These are phyloP conservation scores for Pichia sp. DNA, from an alignment of 1,139 yeast species.

Conservation along the genomic window DNA sequence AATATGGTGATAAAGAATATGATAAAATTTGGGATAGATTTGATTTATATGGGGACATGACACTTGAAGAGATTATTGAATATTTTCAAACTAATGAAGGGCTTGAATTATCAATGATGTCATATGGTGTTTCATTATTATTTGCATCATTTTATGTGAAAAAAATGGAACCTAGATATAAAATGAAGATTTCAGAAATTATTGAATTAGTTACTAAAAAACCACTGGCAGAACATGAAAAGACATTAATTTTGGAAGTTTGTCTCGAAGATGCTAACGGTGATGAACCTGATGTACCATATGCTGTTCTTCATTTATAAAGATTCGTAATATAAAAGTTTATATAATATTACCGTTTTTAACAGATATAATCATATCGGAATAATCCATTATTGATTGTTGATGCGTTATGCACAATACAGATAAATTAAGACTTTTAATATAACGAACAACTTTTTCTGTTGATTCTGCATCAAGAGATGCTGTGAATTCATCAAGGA, in stretches of 20 bases:
- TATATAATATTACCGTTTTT: slow-evolving; percentile 35
- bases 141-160: slow-evolving; percentile 93
- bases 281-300: slow-evolving; percentile 95
- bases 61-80: slow-evolving; percentile 68
- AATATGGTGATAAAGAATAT: slow-evolving; percentile 72
- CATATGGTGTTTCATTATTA: slow-evolving; percentile 81
- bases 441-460: too few relatives aligned
- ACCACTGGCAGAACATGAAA: slow-evolving; percentile 68
- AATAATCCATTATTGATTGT: slow-evolving; percentile 45
- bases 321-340: not conserved
- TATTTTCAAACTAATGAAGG: slow-evolving; percentile 78
- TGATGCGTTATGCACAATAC: slow-evolving; percentile 57
- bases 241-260: slow-evolving; percentile 76
- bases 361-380: slow-evolving; percentile 40
- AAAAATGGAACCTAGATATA: slow-evolving; percentile 73
- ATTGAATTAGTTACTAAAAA: slow-evolving; percentile 81
- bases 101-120: slow-evolving; percentile 81
- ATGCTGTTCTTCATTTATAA: slow-evolving; percentile 52
- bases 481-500: slow-evolving; percentile 78
- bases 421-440: slow-evolving; percentile 36
- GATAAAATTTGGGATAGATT: slow-evolving; percentile 97
- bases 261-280: slow-evolving; percentile 90
- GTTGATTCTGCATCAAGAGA: slow-evolving; percentile 61
- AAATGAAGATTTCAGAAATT: slow-evolving; percentile 61
- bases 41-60: slow-evolving; percentile 70